phyloP scores from a whole-genome alignment of 2,329 filamentous ascomycete species.

The Pyrenophora teres region DNA sequence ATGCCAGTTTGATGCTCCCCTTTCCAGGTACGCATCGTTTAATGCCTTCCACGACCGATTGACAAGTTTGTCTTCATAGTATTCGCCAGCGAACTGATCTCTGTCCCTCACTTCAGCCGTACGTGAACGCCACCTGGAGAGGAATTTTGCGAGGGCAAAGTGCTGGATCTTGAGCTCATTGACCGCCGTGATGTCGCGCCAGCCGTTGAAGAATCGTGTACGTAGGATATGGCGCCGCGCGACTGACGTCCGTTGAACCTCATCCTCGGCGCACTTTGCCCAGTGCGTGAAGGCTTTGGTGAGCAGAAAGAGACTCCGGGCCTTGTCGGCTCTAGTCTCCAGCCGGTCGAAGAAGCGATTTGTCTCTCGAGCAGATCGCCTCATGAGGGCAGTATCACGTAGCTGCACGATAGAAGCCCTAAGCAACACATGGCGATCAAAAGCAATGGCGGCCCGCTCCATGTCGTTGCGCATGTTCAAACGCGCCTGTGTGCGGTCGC shows the following conservation, averaged over 20 bases:
- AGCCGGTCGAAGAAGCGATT: slow-evolving; percentile 61
- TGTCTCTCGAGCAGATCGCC: slow-evolving; percentile 52
- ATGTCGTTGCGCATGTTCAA: slow-evolving; percentile 25
- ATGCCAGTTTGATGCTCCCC: slow-evolving; percentile 41
- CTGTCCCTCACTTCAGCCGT: slow-evolving; percentile 44
- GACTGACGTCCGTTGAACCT: slow-evolving; percentile 67
- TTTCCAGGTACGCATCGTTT: slow-evolving; percentile 46
- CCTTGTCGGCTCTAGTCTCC: slow-evolving; percentile 64
- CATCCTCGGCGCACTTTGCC: slow-evolving; percentile 67
- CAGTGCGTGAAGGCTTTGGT: slow-evolving; percentile 71
- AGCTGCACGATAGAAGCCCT: slow-evolving; percentile 57
- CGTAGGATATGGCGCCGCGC: slow-evolving; percentile 73
- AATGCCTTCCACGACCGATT: slow-evolving; percentile 42
- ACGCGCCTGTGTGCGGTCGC: slow-evolving; percentile 45
- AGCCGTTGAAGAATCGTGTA: slow-evolving; percentile 70
- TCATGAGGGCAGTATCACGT: slow-evolving; percentile 32
- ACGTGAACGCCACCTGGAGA: slow-evolving; percentile 58
- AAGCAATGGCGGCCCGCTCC: slow-evolving; percentile 48
- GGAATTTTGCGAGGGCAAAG: slow-evolving; percentile 60
- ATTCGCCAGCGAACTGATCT: slow-evolving; percentile 36
- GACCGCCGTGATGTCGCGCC: slow-evolving; percentile 67
- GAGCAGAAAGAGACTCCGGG: slow-evolving; percentile 68
- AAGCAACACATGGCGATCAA: slow-evolving; percentile 58
- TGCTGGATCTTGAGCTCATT: slow-evolving; percentile 61
- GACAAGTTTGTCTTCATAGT: slow-evolving; percentile 43